Base-by-base conservation (phyloP, 225 moss, liverwort and hornwort genomes). In the Pseudoscleropodium purum region DNA sequence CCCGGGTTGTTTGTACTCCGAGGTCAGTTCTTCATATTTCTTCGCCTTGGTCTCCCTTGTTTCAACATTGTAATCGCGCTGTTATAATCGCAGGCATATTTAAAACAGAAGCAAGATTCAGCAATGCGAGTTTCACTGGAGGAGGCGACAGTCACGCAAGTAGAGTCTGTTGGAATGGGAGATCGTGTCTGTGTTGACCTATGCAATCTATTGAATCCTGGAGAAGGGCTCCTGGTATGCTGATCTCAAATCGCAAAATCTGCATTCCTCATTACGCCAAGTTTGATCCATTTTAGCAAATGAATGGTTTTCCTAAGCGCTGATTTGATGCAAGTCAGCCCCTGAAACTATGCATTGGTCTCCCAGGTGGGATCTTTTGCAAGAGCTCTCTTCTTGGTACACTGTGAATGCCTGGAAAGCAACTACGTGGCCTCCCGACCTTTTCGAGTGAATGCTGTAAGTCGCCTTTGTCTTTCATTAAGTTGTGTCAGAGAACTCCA, bases 401-500 rank as follows among this genome's bases (percentile, higher is more conserved):
- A 99, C 87, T 99, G 96, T 23, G 98, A 99, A 92, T 99, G 96
- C 93, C 88, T 96, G 80, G 89, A 94, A 87, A 96, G 94, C 88
- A 90, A 91, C 69, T 96, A 96, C 86, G 95, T 97, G 79, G 94
- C 95, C 75, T 97, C 97, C 67, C 95, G 98, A 83, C 97, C 98
- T 65, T 99, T 99, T 88, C 95, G 96, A 91, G 98, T 99, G n/a
- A 99, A 99, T 87, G 98, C 98, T 93, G 98, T 99, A 95, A 90
- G 96, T 84, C 64, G n/a, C 65, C 72, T 56, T 59, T 60, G 47
- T 57, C 81, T 34, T 86, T 29, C 47, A 12, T 68, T 16, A n/a
- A n/a, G 36, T 37, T 67, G 23, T 59, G 47, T 31, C 5, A 45
- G 77, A 67, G 47, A 11, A 19, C 73, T 52, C 52, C 18, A 29